Evolutionary conservation across 225 moss, liverwort and hornwort species (phyloP), one percentile per base, ranked within the genome.

Genomic region (Anthoceros angustus): DNA sequence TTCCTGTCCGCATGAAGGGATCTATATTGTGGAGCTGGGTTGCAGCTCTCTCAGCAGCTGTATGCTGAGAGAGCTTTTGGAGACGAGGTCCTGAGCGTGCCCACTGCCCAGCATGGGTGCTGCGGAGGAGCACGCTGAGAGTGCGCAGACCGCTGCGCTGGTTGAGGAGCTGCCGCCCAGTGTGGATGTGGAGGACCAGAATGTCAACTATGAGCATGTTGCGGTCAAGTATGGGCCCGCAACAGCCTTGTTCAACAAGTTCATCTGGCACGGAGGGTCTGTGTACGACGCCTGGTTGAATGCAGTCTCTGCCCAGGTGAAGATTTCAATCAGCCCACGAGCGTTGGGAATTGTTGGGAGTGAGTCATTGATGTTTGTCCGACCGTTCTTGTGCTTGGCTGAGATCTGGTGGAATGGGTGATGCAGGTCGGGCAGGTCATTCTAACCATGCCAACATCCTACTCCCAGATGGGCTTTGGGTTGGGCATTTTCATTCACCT

Each of bases 241-340:
- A 32, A 32, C 32, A 32, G 32, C 32, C 66, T 70, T 75, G 0
- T 0, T 78, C 18, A 8, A 81, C 72, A 84, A 74, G 62, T 45
- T 10, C 12, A 6, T 81, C 0, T 84, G 84, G 84, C 84, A 84
- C 39, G 84, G 84, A 15, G 84, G 84, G 9, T 84, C 81, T 0
- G 81, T 84, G n/a, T 78, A 81, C 65, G 83, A 83, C 63, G 80
- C 83, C 0, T 84, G 84, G 84, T 71, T 84, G 24, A 81, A 78
- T 50, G 81, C 81, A 0, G 50, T 68, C 3, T 72, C 81, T 40
- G 84, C 81, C 1, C 84, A 84, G 72, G 84, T 83, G 18, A 12
- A 15, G 24, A 6, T 42, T 5, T 39, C 45, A 45, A 41, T 20
- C 43, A 3, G 7, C 5, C 9, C 25, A 18, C 10, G 43, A 32